A percentile compares a stretch with the other conserved stretches of the same genome.
Evolutionary conservation across 2,329 filamentous ascomycete genomes (phyloP).

Genomic region (Coleophoma eucalyptorum): DNA sequence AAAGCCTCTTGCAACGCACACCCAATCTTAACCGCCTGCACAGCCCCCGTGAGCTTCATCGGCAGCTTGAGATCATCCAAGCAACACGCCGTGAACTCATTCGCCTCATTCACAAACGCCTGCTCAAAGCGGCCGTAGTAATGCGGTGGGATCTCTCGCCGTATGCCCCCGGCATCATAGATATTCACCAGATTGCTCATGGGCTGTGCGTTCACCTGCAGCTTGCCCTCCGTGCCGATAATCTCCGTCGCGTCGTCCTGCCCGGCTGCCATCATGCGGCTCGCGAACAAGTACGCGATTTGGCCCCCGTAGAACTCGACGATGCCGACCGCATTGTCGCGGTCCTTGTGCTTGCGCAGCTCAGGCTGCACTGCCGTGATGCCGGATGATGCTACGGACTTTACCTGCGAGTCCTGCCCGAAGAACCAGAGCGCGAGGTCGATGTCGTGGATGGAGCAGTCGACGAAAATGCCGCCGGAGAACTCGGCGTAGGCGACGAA

Average conservation of each 20-base stretch:
- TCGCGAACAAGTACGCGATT: slow-evolving; percentile 60
- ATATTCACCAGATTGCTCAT: slow-evolving; percentile 48
- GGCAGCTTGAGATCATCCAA: slow-evolving; percentile 51
- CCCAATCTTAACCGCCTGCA: slow-evolving; percentile 29
- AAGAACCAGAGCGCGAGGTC: slow-evolving; percentile 55
- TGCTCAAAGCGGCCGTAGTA: slow-evolving; percentile 60
- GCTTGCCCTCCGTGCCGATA: slow-evolving; percentile 62
- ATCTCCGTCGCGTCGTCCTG: slow-evolving; percentile 65
- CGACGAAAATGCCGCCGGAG: not conserved
- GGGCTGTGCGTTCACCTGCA: slow-evolving; percentile 56
- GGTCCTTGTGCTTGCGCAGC: slow-evolving; percentile 50
- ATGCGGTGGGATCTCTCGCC: slow-evolving; percentile 53
- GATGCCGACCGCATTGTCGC: slow-evolving; percentile 58
- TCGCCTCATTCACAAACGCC: slow-evolving; percentile 58
- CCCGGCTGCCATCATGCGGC: slow-evolving; percentile 64
- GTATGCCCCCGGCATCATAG: slow-evolving; percentile 47
- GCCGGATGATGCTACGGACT: slow-evolving; percentile 50
- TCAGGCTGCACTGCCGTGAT: slow-evolving; percentile 55
- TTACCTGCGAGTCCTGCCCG: slow-evolving; percentile 47
- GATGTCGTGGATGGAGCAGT: not conserved
- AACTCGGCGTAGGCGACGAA: not conserved
- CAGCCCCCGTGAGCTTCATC: slow-evolving; percentile 50
- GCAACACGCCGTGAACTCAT: slow-evolving; percentile 56
- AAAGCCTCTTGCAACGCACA: slow-evolving; percentile 51
- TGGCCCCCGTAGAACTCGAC: slow-evolving; percentile 62